Conservation (phyloP, 371 early-diverging fungal species). For the Rhizopus sp. region DNA sequence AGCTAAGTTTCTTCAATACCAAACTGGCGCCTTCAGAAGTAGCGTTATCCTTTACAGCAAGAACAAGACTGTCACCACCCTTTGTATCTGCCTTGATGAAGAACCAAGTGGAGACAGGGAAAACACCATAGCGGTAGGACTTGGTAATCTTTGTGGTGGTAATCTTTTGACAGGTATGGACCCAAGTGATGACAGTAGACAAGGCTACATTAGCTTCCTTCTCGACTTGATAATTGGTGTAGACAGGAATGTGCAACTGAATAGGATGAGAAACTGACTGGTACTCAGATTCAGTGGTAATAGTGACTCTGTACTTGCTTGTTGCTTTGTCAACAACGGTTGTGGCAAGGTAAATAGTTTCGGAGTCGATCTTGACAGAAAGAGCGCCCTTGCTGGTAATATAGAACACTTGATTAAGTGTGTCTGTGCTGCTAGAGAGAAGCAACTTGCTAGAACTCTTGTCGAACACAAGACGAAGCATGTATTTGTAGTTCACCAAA, state of each 20-base stretch:
- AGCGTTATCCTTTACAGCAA: constrained; percentile 30
- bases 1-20: constrained; percentile 32
- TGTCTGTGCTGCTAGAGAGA: constrained; percentile 26
- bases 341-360: constrained; percentile 22
- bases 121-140: constrained; percentile 28
- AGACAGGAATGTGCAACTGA: constrained; percentile 39
- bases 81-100: constrained; percentile 36
- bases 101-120: constrained; percentile 43
- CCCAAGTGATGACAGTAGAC: constrained; percentile 29
- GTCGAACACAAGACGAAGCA: constrained; percentile 36
- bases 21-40: constrained; percentile 14
- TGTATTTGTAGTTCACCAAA: constrained; percentile 56
- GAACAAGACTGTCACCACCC: constrained; percentile 24
- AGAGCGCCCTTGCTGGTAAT: constrained; percentile 30
- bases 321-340: no score
- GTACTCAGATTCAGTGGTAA: constrained; percentile 4
- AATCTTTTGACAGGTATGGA: constrained; percentile 22
- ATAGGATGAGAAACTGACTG: constrained; percentile 6
- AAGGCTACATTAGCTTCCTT: constrained; percentile 29
- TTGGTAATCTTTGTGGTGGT: constrained; percentile 10
- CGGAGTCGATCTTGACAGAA: constrained; percentile 23
- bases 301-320: neutral
- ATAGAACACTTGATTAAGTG: constrained; percentile 29
- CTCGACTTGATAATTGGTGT: constrained; percentile 25
- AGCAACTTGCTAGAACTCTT: constrained; percentile 28